Base-by-base conservation (phyloP, 331 rosid genomes). In the Prunus yedoensis region DNA sequence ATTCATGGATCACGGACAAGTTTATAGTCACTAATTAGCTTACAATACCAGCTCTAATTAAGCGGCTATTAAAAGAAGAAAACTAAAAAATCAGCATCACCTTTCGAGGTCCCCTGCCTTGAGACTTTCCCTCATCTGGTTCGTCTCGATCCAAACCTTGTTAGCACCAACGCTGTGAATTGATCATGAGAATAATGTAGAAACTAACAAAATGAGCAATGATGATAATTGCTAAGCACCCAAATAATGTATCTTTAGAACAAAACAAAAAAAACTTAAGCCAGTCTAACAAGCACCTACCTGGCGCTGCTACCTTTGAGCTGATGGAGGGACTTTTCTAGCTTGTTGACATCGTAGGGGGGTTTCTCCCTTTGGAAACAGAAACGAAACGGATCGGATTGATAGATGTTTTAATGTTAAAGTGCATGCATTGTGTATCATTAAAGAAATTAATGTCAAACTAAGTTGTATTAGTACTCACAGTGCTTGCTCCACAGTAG, bases 401-500 rank as follows among this genome's bases (percentile, higher is more conserved):
- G 12, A 14, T 28, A 6, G 13, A 43, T 12, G 3, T 20, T 35
- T 8, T 18, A 10, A 43, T 59, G 12, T 25, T 18, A 46, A 58
- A 61, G 20, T 28, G 52, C 15, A 38, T 38, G 43, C 43, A 6
- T 38, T 6, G 9, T 38, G 43, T 38, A 5, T 38, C 1, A 38
- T 38, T 38, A 9, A 13, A 5, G 23, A 57, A 63, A 73, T 25
- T 45, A 45, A 21, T 59, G 17, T 2, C 58, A 11, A 46, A 14
- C 8, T 28, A 68, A n/a, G 49, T 12, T 4, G 50, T 30, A 12
- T 32, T 38, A 20, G 15, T 28, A 51, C 86, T 78, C 78, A 85
- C 87, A 87, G 20, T 16, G 25, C 70, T 73, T 58, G 14, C 28
- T 88, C 83, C 21, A 81, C 20, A 1, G 32, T 41, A 58, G 63